Conservation (phyloP, 352 stramenopile species). For the Globisporangium abappressorium region DNA sequence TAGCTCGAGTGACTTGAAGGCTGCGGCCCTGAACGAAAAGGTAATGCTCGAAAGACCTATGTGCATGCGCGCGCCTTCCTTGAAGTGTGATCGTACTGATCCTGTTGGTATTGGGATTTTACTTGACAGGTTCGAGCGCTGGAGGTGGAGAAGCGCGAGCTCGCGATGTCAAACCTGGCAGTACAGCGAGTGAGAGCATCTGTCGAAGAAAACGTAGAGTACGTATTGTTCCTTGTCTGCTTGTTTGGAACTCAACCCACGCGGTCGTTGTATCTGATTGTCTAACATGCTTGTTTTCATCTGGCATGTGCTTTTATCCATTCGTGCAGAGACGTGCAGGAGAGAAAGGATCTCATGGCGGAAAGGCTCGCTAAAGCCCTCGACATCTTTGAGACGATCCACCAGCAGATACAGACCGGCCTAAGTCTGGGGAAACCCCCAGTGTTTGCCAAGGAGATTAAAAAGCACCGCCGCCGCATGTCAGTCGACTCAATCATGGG, state of each 20-base stretch:
- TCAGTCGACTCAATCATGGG: slow-evolving; percentile 10
- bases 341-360: neutral
- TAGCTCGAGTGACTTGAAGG: neutral
- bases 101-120: neutral
- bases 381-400: slow-evolving; percentile 7
- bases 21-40: neutral
- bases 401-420: neutral
- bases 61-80: neutral
- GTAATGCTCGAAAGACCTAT: neutral
- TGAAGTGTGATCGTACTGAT: neutral
- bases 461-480: neutral
- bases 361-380: neutral
- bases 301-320: neutral
- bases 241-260: neutral
- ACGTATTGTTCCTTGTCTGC: neutral
- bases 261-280: neutral
- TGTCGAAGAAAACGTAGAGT: slow-evolving; percentile 4
- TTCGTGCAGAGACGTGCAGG: neutral
- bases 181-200: neutral
- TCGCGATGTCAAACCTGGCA: neutral
- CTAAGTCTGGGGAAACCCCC: neutral
- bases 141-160: slow-evolving; percentile 1
- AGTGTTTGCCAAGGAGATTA: neutral
- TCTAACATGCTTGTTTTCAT: neutral
- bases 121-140: neutral